Evolutionary conservation across 306 rosid species (phyloP), one percentile per base, ranked within the genome.

Genomic region (Ziziphus jujuba): DNA sequence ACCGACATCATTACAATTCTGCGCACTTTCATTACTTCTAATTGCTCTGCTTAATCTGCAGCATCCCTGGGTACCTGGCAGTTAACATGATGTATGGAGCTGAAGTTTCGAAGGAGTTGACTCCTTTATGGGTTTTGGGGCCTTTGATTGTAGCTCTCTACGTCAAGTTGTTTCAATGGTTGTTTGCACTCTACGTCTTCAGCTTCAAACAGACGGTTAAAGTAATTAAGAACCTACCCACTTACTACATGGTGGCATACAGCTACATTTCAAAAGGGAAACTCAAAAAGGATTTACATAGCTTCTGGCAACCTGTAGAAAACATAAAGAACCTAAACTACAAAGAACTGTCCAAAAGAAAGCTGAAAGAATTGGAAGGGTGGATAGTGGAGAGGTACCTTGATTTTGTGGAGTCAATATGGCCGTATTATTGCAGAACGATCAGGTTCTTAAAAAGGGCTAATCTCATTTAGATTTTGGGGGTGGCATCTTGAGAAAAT

Each of bases 91-190:
- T 69, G 38, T 82, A 87, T 58, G 98, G 98, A 54, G 77, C 89
- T 31, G 87, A 87, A 69, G 92, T 91, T 72, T 85, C 95, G 0
- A 89, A 72, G 76, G 98, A 91, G 80, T 77, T 91, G 78, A 80
- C 87, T 45, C 98, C 98, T 33, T 74, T 91, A 54, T 91, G 98
- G 98, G 67, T 89, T 75, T 25, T 82, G 48, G 98, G 95, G 31
- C 96, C 98, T 40, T 22, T 87, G 2, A 31, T 84, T 33, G 75
- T 83, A 65, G 96, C 95, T 61, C 72, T 89, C 66, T 77, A 91
- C 82, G 21, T 89, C 72, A 85, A 81, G 82, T 66, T 87, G 71
- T 7, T 89, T 70, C 87, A 66, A 44, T 59, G 82, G 85, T 23
- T 91, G 67, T 72, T 73, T 45, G 65, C 85, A 2, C 85, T 91